Conservation (phyloP, 768 basidiomycete species). For the Paxillus involutus region DNA sequence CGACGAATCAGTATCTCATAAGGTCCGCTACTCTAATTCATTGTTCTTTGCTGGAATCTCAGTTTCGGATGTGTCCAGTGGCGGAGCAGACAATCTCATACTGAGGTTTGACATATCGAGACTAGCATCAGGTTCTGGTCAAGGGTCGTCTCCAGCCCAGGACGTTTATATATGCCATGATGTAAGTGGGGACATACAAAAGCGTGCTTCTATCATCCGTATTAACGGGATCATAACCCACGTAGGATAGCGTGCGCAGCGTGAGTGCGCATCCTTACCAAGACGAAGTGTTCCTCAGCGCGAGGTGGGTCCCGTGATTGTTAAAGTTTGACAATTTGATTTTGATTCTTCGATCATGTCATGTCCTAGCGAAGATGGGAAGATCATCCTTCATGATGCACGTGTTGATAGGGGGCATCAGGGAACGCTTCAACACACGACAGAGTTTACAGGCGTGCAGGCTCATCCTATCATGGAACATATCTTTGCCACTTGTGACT, state of each 20-base stretch:
- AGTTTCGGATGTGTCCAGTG: slow-evolving; percentile 36
- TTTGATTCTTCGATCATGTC: slow-evolving; percentile 17
- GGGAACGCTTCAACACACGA: slow-evolving; percentile 48
- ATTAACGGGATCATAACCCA: slow-evolving; percentile 10
- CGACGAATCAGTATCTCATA: slow-evolving; percentile 59
- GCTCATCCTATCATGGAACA: slow-evolving; percentile 70
- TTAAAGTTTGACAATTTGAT: slow-evolving; percentile 12
- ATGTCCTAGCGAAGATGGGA: slow-evolving; percentile 64
- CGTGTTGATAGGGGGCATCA: slow-evolving; percentile 42
- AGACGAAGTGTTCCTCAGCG: slow-evolving; percentile 69
- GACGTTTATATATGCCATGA: slow-evolving; percentile 33
- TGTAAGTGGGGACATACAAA: slow-evolving; percentile 17
- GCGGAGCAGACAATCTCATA: slow-evolving; percentile 51
- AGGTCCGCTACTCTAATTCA: slow-evolving; percentile 47
- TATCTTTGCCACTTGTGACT: slow-evolving; percentile 67
- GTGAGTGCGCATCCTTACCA: slow-evolving; percentile 65
- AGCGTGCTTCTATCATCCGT: slow-evolving; percentile 18
- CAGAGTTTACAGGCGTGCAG: slow-evolving; percentile 64
- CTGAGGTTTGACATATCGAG: slow-evolving; percentile 54
- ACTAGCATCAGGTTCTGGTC: slow-evolving; percentile 20
- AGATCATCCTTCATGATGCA: slow-evolving; percentile 60
- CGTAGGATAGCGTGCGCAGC: slow-evolving; percentile 64
- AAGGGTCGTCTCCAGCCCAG: slow-evolving; percentile 14
- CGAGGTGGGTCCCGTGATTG: slow-evolving; percentile 45
- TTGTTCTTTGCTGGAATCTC: slow-evolving; percentile 11